phyloP scores from a whole-genome alignment of 495 filamentous ascomycete genomes.

The Cenococcum geophilum region DNA sequence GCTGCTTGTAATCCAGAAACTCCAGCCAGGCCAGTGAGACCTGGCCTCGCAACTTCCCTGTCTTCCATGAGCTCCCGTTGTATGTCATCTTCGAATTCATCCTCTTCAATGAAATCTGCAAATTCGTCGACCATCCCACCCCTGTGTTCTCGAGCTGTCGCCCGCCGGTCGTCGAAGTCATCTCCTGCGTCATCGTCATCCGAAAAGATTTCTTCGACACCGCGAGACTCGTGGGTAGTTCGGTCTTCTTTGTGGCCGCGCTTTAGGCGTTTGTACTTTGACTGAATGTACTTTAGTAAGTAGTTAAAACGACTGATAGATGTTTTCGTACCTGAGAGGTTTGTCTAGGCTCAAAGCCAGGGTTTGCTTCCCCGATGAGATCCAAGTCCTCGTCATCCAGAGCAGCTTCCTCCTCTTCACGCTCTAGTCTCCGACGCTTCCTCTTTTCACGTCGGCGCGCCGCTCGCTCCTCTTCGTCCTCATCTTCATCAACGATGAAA shows the following conservation, averaged over 20 bases:
- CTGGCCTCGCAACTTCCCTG: slow-evolving; percentile 70
- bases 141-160: slow-evolving; percentile 40
- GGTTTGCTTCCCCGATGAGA: slow-evolving; percentile 74
- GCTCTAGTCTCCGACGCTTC: slow-evolving; percentile 56
- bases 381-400: slow-evolving; percentile 96
- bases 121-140: slow-evolving; percentile 69
- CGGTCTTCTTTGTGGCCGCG: slow-evolving; percentile 77
- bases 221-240: slow-evolving; percentile 53
- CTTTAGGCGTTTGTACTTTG: slow-evolving; percentile 92
- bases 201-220: slow-evolving; percentile 84
- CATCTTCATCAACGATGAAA: slow-evolving; percentile 84
- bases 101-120: slow-evolving; percentile 95
- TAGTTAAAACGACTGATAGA: background rate
- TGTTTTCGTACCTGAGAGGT: slow-evolving; percentile 53
- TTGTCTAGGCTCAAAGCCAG: slow-evolving; percentile 58
- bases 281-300: slow-evolving; percentile 42
- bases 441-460: slow-evolving; percentile 52
- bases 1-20: slow-evolving; percentile 58
- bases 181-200: slow-evolving; percentile 75
- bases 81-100: slow-evolving; percentile 77
- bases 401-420: slow-evolving; percentile 74
- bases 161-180: slow-evolving; percentile 31
- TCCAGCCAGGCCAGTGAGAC: slow-evolving; percentile 56
- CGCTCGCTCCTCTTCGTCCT: slow-evolving; percentile 58
- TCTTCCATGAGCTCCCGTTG: slow-evolving; percentile 60